Base-by-base conservation (phyloP, 148 eudicot genomes). In the Chenopodium berlandieri region DNA sequence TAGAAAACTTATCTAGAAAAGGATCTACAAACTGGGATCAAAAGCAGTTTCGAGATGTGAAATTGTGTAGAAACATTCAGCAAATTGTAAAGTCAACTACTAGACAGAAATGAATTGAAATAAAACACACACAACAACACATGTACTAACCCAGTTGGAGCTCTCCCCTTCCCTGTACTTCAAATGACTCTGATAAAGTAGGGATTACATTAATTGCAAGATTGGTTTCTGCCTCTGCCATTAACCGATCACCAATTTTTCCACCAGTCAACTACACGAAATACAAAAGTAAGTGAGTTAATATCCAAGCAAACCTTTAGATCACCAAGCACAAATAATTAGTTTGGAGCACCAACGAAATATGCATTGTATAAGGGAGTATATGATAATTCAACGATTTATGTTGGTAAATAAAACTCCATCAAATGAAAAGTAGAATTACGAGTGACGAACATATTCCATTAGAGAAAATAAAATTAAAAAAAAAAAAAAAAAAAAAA, bases 121-220 rank as follows among this genome's bases (percentile, higher is more conserved):
- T 37, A 37, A 37, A 37, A 37, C 44, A 37, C 44, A 34, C 37
- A 37, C 7, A 37, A 37, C 44, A 37, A 6, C 44, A 37, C 54
- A 16, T 10, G 78, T 71, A 87, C 90, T 82, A 79, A 96, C 99
- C 99, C 81, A 97, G 82, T 76, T 97, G 99, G 84, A 97, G 99
- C 84, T 97, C 99, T 85, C 99, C 99, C 79, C 99, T 92, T 74
- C 99, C 99, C 84, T 97, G 99, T 79, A 97, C 99, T 89, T 97
- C 99, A 86, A 76, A 97, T 52, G 99, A 92, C 65, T 97, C 99
- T 46, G 95, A 88, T 85, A 91, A 77, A 79, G 92, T 92, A 17
- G 98, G 99, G 46, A 97, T 89, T 64, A 97, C 98, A 89, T 97
- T 97, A 60, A 97, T 91, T 50, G 99, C 98, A 81, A 97, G 98